Evolutionary conservation across 768 basidiomycete genomes (phyloP).

Genomic region (Ramaria sp.): DNA sequence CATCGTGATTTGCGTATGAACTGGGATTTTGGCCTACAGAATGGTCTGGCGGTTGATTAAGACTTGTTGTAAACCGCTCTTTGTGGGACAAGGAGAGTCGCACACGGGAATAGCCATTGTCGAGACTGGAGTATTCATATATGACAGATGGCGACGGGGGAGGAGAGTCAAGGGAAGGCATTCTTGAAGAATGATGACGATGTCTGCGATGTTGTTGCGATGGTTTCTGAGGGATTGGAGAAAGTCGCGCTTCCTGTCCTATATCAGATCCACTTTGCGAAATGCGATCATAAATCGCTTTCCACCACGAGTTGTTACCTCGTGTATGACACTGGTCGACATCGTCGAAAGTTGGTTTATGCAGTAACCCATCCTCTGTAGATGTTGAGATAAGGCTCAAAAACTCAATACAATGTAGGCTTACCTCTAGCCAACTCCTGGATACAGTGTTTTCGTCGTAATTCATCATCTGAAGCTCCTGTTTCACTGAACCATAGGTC

Average conservation of each 20-base stretch:
- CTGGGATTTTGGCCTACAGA: background rate
- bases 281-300: constrained; percentile 37
- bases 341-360: constrained; percentile 12
- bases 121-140: constrained; percentile 17
- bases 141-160: constrained; percentile 29
- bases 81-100: background rate
- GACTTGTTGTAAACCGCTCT: background rate
- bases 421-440: constrained; percentile 26
- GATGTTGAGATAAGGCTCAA: background rate
- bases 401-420: background rate
- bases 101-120: background rate
- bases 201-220: background rate
- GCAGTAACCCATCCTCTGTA: background rate
- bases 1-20: no score
- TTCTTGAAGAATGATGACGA: background rate
- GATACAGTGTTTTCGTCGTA: constrained; percentile 40
- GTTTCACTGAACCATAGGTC: background rate
- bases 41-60: background rate
- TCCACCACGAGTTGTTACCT: constrained; percentile 47
- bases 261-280: constrained; percentile 25
- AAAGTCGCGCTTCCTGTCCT: constrained; percentile 13
- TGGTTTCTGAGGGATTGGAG: background rate
- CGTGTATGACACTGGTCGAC: constrained; percentile 14
- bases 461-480: constrained; percentile 32
- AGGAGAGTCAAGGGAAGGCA: constrained; percentile 3